Base-by-base conservation (phyloP, 2,329 filamentous ascomycete species). In the Aspergillus udagawae region DNA sequence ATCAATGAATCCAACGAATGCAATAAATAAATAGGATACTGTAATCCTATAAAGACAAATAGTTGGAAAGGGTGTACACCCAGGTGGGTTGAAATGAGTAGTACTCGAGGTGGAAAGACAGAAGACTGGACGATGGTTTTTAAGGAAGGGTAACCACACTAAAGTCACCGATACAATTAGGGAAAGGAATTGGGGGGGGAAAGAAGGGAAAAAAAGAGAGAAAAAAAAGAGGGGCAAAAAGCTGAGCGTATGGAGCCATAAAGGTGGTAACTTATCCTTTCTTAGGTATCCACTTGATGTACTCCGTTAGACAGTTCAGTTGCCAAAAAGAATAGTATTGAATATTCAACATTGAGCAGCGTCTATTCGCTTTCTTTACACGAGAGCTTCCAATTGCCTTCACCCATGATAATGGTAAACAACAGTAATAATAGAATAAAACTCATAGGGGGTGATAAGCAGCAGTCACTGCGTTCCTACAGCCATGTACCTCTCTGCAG, bases 61-160 rank as follows among this genome's bases (percentile, higher is more conserved):
- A 44, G 41, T 44, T 44, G 20, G 4, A 23, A 21, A 23, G 41
- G 41, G 41, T 21, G 21, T 21, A 44, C 41, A 44, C 41, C 41
- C 41, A 44, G 55, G 55, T 59, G 59, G 63, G 47, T 59, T 54
- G 52, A 50, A 53, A 44, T 55, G 53, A 57, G 53, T 55, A 55
- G 50, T 51, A 23, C 52, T 50, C 29, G 25, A 41, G 47, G 20
- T 50, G 25, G 9, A 28, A 49, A 51, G 50, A 35, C 58, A 45
- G 47, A 49, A 51, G 50, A 35, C 58, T 35, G 41, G 42, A n/a
- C 35, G 27, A 25, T 53, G 52, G 51, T 51, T 35, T 35, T 53
- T 49, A 54, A 28, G 7, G 21, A 32, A 32, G 20, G 20, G 14
- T n/a, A 29, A 48, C 23, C 17, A 52, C 23, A 52, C 12, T 21